A percentile compares a stretch with the other conserved stretches of the same genome.
Conservation (phyloP, 75 land plant genomes). For the Cryptomeria japonica region DNA sequence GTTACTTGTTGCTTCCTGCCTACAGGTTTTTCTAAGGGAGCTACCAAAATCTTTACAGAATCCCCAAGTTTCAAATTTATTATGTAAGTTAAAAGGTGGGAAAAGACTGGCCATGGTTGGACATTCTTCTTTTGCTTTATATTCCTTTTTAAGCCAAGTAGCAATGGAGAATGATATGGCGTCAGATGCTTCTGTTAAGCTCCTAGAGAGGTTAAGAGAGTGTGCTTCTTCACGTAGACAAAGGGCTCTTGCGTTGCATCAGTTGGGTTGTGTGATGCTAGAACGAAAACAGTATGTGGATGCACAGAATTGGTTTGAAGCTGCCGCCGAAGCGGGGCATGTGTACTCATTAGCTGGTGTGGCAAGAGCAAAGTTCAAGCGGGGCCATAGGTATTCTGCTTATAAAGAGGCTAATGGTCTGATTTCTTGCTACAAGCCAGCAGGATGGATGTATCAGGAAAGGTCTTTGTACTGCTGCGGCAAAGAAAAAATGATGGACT, state of each 20-base stretch:
- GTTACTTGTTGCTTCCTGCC: constrained; percentile 76
- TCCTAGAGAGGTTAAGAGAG: constrained; percentile 67
- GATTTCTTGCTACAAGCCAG: constrained; percentile 35
- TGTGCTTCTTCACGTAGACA: constrained; percentile 70
- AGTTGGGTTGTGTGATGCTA: constrained; percentile 77
- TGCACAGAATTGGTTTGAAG: constrained; percentile 66
- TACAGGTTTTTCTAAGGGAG: constrained; percentile 79
- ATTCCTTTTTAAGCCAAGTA: constrained; percentile 78
- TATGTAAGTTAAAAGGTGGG: constrained; percentile 67
- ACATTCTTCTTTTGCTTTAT: constrained; percentile 80
- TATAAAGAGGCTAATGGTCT: constrained; percentile 41
- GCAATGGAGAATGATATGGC: constrained; percentile 83
- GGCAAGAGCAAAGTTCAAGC: constrained; percentile 59
- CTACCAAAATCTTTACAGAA: constrained; percentile 64
- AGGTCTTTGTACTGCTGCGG: constrained; percentile 78
- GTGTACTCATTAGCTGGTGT: constrained; percentile 76
- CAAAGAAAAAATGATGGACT: constrained; percentile 68
- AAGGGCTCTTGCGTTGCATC: constrained; percentile 70
- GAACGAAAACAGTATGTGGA: constrained; percentile 67
- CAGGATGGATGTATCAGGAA: constrained; percentile 95
- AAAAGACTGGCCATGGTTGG: constrained; percentile 56
- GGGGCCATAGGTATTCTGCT: constrained; percentile 52
- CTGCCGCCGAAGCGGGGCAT: constrained; percentile 74
- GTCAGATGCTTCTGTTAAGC: constrained; percentile 71
- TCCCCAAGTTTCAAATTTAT: constrained; percentile 41